Base-by-base conservation (phyloP, 1,139 yeast genomes). In the Debaryomyces sp. region DNA sequence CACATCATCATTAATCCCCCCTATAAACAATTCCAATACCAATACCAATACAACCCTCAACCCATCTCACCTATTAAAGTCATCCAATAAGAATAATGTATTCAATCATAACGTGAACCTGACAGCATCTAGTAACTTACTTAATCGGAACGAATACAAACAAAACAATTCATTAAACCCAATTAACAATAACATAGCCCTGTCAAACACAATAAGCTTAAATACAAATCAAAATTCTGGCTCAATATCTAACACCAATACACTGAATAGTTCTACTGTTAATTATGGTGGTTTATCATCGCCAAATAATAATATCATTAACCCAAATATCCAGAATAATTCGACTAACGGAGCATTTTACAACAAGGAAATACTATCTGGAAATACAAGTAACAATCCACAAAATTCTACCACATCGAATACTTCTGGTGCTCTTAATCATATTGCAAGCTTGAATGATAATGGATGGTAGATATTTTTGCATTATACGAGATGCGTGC, bases 51-150 rank as follows among this genome's bases (percentile, higher is more conserved):
- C 70, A 1, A 44, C 46, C 9, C 53, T 67, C 35, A 67, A 66
- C 44, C 72, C 72, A 3, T 60, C 67, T 0, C 61, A 60, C 48
- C 50, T 66, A 21, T 52, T 65, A 18, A 63, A 60, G 41, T 50
- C 60, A 3, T 47, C 53, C 30, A 54, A 44, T 22, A 44, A 46
- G 32, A 46, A 34, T 35, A 29, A 15, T 18, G 18, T 34, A 4
- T 40, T 43, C 8, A 21, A 13, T 30, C 32, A 32, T 22, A 38
- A 26, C 32, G 12, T 33, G 4, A 40, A 41, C n/a, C 44, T 24
- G 23, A 18, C 39, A 13, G 32, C 46, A 8, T 38, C 50, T 4
- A 42, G n/a, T 12, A 42, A 33, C 13, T 37, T 42, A 27, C 7
- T 48, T 18, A 41, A 24, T 33, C 34, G 48, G 18, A 48, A 44